These are phyloP conservation scores for Isoetes taiwanensis DNA, from an alignment of 75 land plant species.

Conservation along the genomic window DNA sequence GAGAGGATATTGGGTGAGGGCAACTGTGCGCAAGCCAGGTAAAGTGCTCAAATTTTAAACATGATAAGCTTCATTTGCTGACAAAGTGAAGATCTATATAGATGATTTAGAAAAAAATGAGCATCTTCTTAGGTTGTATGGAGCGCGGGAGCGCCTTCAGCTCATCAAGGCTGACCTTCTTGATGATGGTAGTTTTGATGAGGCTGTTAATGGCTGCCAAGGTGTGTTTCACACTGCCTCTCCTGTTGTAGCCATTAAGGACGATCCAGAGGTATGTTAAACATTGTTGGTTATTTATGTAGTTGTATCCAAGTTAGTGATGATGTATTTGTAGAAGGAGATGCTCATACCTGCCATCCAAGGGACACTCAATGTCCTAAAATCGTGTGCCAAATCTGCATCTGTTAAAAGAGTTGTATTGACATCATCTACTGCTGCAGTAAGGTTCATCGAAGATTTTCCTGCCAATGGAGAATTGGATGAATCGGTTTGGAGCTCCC, in stretches of 20 bases:
- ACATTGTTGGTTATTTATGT: too few species aligned
- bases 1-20: constrained; percentile 28
- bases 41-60: too few species aligned
- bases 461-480: constrained; percentile 38
- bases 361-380: constrained; percentile 84
- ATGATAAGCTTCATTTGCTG: too few species aligned
- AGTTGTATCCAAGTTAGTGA: too few species aligned
- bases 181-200: constrained; percentile 28
- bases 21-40: constrained; percentile 40
- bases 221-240: constrained; percentile 37
- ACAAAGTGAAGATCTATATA: constrained; percentile 5
- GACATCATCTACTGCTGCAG: constrained; percentile 80
- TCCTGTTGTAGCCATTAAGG: constrained; percentile 26
- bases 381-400: constrained; percentile 61
- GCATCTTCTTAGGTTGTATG: constrained; percentile 18
- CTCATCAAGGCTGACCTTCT: constrained; percentile 29
- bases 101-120: constrained; percentile 18
- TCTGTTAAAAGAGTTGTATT: constrained; percentile 65
- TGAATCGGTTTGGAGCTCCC: constrained; percentile 71
- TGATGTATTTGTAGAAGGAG: constrained; percentile 31
- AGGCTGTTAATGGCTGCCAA: constrained; percentile 23
- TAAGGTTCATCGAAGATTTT: constrained; percentile 47
- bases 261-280: too few species aligned
- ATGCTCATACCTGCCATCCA: constrained; percentile 67
- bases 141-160: constrained; percentile 31